Base-by-base conservation (phyloP, 2,329 filamentous ascomycete genomes). In the Colletotrichum navitas region DNA sequence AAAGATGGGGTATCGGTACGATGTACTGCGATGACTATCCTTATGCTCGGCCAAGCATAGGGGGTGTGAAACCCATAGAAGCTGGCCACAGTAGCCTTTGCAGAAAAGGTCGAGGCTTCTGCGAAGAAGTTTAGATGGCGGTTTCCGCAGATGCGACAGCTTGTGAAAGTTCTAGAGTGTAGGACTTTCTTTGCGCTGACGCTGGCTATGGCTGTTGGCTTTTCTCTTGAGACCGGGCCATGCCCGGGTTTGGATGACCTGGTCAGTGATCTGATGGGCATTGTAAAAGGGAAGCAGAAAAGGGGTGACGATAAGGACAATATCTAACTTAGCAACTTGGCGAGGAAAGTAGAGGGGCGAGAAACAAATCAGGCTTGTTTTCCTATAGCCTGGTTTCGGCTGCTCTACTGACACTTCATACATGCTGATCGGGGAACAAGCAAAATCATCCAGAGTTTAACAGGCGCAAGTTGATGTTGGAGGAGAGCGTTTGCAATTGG, bases 121-220 rank as follows among this genome's bases (percentile, higher is more conserved):
- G 66, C 84, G n/a, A 85, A 47, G 80, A 79, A 1, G 76, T 85
- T 85, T 36, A 81, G 77, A 74, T 85, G 83, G 18, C 84, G 80
- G 63, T 74, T 79, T 24, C 79, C 75, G 71, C 79, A 81, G 16
- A 78, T 80, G 18, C 78, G 77, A 36, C 79, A 81, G 32, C 79
- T 79, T 5, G 79, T 81, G 51, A 81, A 81, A 1, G 78, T 81
- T 69, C 66, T 72, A 10, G 71, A 68, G 18, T 63, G 62, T 16
- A 59, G 66, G 29, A 68, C 66, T 41, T 41, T 68, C 51, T 68
- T 68, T 14, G 66, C 32, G 49, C 16, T 24, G 16, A 21, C 58
- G 43, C 32, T 1, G n/a, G 39, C 41, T 5, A 43, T 39, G 26
- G 59, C 8, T 16, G 41, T 21, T 39, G 54, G 34, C 61, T 58